These are phyloP conservation scores for Pelargonium citronellum DNA, from an alignment of 441 rosid species.

Conservation along the genomic window DNA sequence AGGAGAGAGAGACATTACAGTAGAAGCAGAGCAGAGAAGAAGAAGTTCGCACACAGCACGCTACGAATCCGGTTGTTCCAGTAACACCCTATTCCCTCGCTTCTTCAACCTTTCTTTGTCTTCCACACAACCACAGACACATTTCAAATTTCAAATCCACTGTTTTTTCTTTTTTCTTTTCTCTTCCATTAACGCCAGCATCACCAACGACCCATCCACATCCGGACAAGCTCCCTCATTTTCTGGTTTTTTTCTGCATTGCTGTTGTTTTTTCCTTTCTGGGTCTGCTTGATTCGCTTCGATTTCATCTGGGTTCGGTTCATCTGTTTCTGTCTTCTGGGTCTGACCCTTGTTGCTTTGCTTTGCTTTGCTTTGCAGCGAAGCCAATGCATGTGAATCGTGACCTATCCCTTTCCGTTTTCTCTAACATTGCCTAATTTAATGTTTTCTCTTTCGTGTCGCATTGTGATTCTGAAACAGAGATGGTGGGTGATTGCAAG, in stretches of 20 bases:
- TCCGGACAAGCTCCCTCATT: neutral
- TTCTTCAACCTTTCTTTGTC: neutral
- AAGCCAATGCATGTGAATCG: neutral
- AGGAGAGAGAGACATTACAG: neutral
- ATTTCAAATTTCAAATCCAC: neutral
- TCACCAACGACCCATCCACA: neutral
- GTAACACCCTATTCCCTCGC: constrained; percentile 4
- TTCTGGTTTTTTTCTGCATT: neutral
- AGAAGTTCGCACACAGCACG: neutral
- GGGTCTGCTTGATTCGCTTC: neutral
- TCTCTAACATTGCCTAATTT: neutral
- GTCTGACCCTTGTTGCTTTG: neutral
- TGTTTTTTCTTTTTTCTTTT: neutral
- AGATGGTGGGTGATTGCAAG: constrained; percentile 13
- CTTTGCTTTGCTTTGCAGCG: too few relatives aligned
- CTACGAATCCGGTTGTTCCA: constrained; percentile 6
- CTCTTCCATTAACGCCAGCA: neutral
- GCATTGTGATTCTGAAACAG: neutral
- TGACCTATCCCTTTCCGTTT: neutral
- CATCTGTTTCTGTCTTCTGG: neutral
- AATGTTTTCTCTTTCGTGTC: neutral
- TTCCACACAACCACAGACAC: neutral
- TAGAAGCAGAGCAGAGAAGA: neutral
- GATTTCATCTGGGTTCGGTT: constrained; percentile 18
- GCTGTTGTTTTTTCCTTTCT: neutral